Percentiles rank a stretch among this genome's conserved stretches.
Evolutionary conservation across 345 rosid species (phyloP).

Genomic region (Abelmoschus esculentus): DNA sequence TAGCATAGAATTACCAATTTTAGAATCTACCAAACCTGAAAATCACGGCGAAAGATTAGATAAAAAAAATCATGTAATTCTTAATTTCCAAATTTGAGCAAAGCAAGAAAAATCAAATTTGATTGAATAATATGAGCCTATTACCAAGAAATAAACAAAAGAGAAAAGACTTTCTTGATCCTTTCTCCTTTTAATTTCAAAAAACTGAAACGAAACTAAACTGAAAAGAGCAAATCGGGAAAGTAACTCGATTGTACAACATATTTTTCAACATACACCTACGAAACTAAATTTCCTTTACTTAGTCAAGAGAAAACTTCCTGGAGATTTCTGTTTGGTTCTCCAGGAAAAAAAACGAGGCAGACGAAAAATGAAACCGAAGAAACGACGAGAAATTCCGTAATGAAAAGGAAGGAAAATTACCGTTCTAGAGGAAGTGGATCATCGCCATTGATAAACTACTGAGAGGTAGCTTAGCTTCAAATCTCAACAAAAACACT

Average conservation of each 20-base stretch:
- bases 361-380: neutral
- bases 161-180: no score
- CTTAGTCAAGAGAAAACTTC: neutral
- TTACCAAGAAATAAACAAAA: neutral
- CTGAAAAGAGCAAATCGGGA: neutral
- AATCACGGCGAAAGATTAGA: neutral
- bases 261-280: neutral
- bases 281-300: neutral
- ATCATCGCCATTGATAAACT: neutral
- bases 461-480: neutral
- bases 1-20: conserved; percentile 8
- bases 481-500: neutral
- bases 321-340: neutral
- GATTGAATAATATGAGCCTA: neutral
- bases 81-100: neutral
- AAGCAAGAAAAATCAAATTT: neutral
- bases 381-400: neutral
- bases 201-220: neutral
- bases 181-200: neutral
- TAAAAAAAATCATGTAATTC: no score
- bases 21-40: neutral
- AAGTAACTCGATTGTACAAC: neutral
- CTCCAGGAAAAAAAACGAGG: neutral
- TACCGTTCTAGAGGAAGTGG: neutral
- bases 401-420: neutral